Conservation (phyloP, 345 rosid species). For the Citrus unshiu region DNA sequence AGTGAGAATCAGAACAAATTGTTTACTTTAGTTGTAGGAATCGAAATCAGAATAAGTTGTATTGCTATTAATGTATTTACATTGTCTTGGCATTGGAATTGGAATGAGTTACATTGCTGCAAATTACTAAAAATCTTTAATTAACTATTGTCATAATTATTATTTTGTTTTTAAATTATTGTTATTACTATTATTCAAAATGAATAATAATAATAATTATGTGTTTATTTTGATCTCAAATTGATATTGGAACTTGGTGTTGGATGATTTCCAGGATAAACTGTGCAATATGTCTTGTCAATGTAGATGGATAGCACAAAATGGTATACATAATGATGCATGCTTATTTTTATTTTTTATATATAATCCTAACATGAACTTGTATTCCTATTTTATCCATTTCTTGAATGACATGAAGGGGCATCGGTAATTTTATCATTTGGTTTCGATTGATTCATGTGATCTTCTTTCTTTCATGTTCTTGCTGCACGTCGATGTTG, state of each 20-base stretch:
- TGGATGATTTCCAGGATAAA: slow-evolving; percentile 8
- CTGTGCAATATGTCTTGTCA: background rate
- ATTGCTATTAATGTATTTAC: too few relatives aligned
- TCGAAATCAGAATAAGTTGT: too few relatives aligned
- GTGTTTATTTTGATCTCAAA: too few relatives aligned
- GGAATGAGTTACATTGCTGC: too few relatives aligned
- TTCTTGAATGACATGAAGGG: background rate
- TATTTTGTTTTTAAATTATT: too few relatives aligned
- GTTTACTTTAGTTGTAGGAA: too few relatives aligned
- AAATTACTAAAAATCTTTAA: too few relatives aligned
- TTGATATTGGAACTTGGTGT: background rate
- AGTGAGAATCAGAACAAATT: too few relatives aligned
- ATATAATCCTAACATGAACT: slow-evolving; percentile 3
- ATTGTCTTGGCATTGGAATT: too few relatives aligned
- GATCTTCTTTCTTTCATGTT: slow-evolving; percentile 3
- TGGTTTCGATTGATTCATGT: background rate
- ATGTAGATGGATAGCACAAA: background rate
- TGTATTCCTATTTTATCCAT: background rate
- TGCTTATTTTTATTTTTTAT: background rate
- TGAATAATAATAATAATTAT: too few relatives aligned
- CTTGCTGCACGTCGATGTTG: slow-evolving; percentile 14
- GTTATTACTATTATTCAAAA: too few relatives aligned
- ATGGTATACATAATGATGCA: background rate
- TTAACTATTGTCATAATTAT: too few relatives aligned
- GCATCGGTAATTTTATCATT: slow-evolving; percentile 1